phyloP scores from a whole-genome alignment of 2,329 filamentous ascomycete species.

The Colletotrichum siamense region DNA sequence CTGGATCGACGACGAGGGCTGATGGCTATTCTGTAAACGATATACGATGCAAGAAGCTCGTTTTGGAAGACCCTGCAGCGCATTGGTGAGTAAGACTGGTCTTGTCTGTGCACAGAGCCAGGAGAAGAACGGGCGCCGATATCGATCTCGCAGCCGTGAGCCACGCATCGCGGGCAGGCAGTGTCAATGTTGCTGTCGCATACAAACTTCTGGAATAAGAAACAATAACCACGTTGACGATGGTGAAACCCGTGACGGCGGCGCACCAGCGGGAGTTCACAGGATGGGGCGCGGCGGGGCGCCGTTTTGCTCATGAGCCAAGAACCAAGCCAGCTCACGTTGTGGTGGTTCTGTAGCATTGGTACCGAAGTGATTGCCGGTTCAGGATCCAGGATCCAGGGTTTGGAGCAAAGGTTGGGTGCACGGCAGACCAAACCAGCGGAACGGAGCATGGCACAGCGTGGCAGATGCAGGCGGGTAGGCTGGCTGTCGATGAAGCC shows the following conservation, averaged over 20 bases:
- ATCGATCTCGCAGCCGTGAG: neutral
- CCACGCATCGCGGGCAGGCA: neutral
- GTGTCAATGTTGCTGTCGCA: neutral
- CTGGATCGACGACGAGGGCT: neutral
- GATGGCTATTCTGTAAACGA: neutral
- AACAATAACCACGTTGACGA: neutral
- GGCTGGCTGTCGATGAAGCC: neutral
- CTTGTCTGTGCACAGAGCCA: neutral
- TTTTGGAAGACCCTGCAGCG: neutral
- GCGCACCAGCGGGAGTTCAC: neutral
- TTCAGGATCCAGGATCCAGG: conserved; percentile 1
- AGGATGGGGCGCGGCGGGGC: neutral
- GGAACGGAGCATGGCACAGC: neutral
- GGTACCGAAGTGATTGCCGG: neutral
- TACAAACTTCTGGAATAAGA: neutral
- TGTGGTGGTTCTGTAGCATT: neutral
- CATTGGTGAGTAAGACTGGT: neutral
- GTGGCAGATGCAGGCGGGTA: neutral
- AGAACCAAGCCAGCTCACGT: neutral
- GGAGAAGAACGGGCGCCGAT: neutral
- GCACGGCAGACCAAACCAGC: neutral
- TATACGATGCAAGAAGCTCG: neutral
- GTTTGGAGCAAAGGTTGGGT: neutral
- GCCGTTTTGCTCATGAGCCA: neutral
- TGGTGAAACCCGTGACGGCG: neutral